Conservation (phyloP, 305 asterid species). For the Fraxinus albicans region DNA sequence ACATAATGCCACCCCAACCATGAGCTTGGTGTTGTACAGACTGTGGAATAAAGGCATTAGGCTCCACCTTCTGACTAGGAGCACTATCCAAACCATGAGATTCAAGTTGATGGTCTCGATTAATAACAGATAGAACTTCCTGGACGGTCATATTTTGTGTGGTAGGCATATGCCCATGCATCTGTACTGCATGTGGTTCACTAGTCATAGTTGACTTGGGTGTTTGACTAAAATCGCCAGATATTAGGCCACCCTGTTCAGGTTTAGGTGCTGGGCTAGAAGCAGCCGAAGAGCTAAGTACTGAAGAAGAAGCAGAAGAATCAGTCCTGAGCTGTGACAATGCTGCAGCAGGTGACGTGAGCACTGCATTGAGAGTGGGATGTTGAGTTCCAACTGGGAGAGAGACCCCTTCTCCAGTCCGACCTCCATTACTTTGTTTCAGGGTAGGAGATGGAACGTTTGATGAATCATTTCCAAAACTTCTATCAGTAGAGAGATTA, state of each 20-base stretch:
- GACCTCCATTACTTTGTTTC: conserved; percentile 40
- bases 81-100: conserved; percentile 41
- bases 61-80: conserved; percentile 33
- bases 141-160: conserved; percentile 25
- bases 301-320: conserved; percentile 44
- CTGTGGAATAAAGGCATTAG: conserved; percentile 30
- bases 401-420: conserved; percentile 38
- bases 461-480: conserved; percentile 41
- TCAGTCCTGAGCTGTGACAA: conserved; percentile 33
- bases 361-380: conserved; percentile 39
- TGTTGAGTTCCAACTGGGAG: conserved; percentile 39
- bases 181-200: conserved; percentile 44
- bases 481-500: conserved; percentile 44
- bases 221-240: conserved; percentile 36
- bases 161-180: conserved; percentile 20
- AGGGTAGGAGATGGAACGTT: conserved; percentile 85
- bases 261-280: conserved; percentile 51
- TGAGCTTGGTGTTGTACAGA: conserved; percentile 58
- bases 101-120: conserved; percentile 52
- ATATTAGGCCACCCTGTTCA: conserved; percentile 36
- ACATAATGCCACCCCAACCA: conserved; percentile 44
- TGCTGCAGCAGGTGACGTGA: conserved; percentile 52
- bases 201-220: conserved; percentile 32
- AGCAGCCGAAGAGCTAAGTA: conserved; percentile 19
- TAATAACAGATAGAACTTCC: conserved; percentile 39